Conservation (phyloP, 768 basidiomycete species). For the Leccinum barrowsii region DNA sequence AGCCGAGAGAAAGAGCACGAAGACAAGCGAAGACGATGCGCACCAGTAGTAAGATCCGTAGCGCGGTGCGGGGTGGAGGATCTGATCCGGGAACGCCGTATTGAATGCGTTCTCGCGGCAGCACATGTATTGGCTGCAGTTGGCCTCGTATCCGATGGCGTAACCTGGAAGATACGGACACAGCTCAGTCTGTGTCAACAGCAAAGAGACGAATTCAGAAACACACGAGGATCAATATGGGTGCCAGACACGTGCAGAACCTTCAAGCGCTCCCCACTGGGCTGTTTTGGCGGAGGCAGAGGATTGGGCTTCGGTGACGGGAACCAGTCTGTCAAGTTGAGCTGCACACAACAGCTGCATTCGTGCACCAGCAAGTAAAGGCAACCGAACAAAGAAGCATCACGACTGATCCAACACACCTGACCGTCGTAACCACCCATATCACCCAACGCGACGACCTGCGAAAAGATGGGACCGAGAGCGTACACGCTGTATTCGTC, state of each 20-base stretch:
- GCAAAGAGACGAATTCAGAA: background rate
- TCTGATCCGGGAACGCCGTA: constrained; percentile 40
- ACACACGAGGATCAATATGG: constrained; percentile 49
- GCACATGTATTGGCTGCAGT: constrained; percentile 61
- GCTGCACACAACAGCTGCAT: constrained; percentile 34
- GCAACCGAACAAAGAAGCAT: background rate
- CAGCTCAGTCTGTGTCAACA: background rate
- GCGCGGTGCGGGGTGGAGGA: constrained; percentile 56
- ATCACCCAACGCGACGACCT: constrained; percentile 45
- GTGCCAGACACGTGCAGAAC: constrained; percentile 48
- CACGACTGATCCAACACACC: constrained; percentile 20
- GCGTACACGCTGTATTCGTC: constrained; percentile 32
- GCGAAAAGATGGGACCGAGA: constrained; percentile 44
- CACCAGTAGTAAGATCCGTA: constrained; percentile 44
- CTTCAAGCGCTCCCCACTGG: constrained; percentile 44
- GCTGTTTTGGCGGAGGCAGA: constrained; percentile 38
- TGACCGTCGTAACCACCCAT: constrained; percentile 50
- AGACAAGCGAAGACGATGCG: background rate
- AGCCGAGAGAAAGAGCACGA: background rate
- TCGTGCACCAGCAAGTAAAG: background rate
- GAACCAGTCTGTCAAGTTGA: constrained; percentile 48
- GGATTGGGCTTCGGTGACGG: constrained; percentile 48
- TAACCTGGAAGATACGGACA: constrained; percentile 45
- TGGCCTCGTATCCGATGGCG: constrained; percentile 65
- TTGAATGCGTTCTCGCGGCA: constrained; percentile 56